A percentile compares a stretch with the other conserved stretches of the same genome.
Conservation (phyloP, 805 yeast species). For the Zygoascus ofunaensis region DNA sequence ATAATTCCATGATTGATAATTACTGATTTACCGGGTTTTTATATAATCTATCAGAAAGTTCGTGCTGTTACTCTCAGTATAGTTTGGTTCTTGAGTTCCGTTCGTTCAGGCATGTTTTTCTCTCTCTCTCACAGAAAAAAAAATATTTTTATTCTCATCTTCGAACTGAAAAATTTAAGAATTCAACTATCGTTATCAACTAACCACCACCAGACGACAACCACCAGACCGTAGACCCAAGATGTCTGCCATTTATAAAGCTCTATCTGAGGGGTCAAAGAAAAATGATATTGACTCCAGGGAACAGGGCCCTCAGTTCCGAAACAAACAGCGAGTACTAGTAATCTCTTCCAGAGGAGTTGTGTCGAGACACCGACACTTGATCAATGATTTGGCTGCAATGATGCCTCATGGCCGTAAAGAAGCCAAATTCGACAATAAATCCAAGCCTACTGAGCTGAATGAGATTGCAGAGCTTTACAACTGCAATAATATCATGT, state of each 20-base stretch:
- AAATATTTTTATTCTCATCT: no score
- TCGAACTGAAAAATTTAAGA: no score
- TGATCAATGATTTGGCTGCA: slow-evolving; percentile 68
- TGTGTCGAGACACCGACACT: slow-evolving; percentile 88
- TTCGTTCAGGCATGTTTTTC: not conserved
- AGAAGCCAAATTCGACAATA: slow-evolving; percentile 92
- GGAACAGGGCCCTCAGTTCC: slow-evolving; percentile 41
- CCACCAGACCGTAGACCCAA: no score
- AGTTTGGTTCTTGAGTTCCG: no score
- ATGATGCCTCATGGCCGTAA: slow-evolving; percentile 91
- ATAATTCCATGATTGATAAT: no score
- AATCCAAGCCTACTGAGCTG: slow-evolving; percentile 76
- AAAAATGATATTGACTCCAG: slow-evolving; percentile 18
- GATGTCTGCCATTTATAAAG: slow-evolving; percentile 70
- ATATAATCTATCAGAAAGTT: no score
- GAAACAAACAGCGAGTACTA: slow-evolving; percentile 81
- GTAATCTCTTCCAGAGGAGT: slow-evolving; percentile 92
- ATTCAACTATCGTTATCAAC: no score
- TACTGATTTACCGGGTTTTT: no score
- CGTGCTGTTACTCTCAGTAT: no score
- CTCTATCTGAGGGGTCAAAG: slow-evolving; percentile 31
- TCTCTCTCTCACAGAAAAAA: not conserved
- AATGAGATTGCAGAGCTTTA: slow-evolving; percentile 95
- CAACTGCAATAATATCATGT: slow-evolving; percentile 91
- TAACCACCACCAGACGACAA: no score